phyloP scores from a whole-genome alignment of 306 rosid genomes.

The Rosa lucieae region DNA sequence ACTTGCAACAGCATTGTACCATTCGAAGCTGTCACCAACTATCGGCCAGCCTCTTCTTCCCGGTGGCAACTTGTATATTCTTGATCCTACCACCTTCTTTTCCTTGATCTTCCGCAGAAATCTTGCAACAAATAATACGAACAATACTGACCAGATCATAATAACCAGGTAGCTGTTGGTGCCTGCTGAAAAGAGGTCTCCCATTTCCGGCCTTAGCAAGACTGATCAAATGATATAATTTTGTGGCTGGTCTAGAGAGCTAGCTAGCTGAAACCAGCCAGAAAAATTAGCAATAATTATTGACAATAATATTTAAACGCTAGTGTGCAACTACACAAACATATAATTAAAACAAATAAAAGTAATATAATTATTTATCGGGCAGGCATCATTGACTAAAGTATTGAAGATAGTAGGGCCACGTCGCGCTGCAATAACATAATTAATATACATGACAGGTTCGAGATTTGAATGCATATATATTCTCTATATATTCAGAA shows the following conservation, averaged over 20 bases:
- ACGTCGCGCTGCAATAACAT: conserved; percentile 11
- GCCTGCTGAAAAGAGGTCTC: conserved; percentile 34
- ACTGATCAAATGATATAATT: conserved; percentile 1
- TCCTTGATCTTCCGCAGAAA: conserved; percentile 15
- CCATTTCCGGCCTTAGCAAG: conserved; percentile 29
- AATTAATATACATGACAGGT: neutral
- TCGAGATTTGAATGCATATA: neutral
- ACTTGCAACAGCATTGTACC: conserved; percentile 90
- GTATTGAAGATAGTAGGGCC: conserved; percentile 13
- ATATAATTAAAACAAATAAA: neutral
- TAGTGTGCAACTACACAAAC: neutral
- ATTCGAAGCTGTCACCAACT: conserved; percentile 83
- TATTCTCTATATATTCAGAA: neutral
- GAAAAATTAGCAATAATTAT: neutral
- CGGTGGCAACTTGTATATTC: conserved; percentile 54
- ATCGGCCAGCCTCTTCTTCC: conserved; percentile 94
- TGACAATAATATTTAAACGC: neutral
- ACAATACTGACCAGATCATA: conserved; percentile 31
- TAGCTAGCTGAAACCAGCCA: conserved; percentile 25
- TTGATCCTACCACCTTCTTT: conserved; percentile 26
- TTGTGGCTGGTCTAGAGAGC: conserved; percentile 9
- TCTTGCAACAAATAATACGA: conserved; percentile 35
- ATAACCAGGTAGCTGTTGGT: conserved; percentile 34
- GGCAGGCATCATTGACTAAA: conserved; percentile 30
- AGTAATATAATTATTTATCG: neutral